phyloP scores from a whole-genome alignment of 257 asterid species.

The Solanum medicagineum region DNA sequence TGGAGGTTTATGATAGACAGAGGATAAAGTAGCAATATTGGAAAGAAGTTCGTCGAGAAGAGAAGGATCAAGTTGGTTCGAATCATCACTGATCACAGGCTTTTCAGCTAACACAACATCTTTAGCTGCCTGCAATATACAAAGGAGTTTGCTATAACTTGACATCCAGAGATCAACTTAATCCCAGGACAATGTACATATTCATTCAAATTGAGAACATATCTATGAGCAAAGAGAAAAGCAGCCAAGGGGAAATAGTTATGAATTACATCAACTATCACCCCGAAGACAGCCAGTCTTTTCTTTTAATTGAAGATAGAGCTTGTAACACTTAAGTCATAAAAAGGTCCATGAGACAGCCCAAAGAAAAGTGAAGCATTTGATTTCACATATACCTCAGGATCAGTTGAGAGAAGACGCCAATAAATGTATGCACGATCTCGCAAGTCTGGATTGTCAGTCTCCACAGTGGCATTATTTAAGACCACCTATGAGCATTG shows the following conservation, averaged over 20 bases:
- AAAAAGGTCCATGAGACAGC: not conserved
- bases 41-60: conserved; percentile 94
- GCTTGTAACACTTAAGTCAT: not conserved
- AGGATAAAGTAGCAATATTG: conserved; percentile 92
- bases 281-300: not conserved
- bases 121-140: conserved; percentile 80
- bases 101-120: conserved; percentile 98
- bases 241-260: not conserved
- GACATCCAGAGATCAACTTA: not conserved
- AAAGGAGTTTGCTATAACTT: not conserved
- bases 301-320: not conserved
- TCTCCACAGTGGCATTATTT: conserved; percentile 97
- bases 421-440: conserved; percentile 99
- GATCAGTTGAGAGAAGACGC: conserved; percentile 99
- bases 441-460: conserved; percentile 96
- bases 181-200: not conserved
- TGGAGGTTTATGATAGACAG: conserved; percentile 97
- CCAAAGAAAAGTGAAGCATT: not conserved
- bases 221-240: not conserved
- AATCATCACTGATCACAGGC: conserved; percentile 96
- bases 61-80: conserved; percentile 87
- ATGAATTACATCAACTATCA: not conserved
- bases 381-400: conserved; percentile 58
- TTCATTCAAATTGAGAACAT: not conserved
- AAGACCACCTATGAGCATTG: conserved; percentile 64